Evolutionary conservation across 331 rosid species (phyloP).

Genomic region (Quercus lobata): DNA sequence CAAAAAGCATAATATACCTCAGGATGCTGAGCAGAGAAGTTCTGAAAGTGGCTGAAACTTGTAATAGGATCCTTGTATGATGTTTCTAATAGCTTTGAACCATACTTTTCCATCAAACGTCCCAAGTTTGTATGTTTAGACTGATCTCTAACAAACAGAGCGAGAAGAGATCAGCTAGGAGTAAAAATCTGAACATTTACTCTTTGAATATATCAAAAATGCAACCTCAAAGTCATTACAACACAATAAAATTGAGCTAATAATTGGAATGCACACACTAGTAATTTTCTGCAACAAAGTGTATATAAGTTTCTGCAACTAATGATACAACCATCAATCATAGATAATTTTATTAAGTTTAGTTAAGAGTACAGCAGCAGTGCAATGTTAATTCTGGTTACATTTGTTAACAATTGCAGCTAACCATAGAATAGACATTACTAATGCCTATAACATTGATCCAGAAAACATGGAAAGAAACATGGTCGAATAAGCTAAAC

Average conservation of each 20-base stretch:
- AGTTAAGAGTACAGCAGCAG: background rate
- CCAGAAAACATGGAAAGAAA: background rate
- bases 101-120: slow-evolving; percentile 64
- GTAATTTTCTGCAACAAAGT: background rate
- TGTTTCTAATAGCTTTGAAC: slow-evolving; percentile 51
- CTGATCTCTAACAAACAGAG: slow-evolving; percentile 31
- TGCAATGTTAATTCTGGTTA: background rate
- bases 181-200: background rate
- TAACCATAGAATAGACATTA: background rate
- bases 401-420: background rate
- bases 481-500: background rate
- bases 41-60: slow-evolving; percentile 62
- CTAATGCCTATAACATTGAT: background rate
- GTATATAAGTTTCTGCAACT: background rate
- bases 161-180: background rate
- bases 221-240: background rate
- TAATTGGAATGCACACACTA: background rate
- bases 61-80: slow-evolving; percentile 72
- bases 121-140: slow-evolving; percentile 61
- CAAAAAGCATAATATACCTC: slow-evolving; percentile 34
- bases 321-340: background rate
- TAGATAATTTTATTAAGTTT: background rate
- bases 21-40: slow-evolving; percentile 57
- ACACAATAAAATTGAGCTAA: background rate
- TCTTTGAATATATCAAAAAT: background rate